A percentile compares a stretch with the other conserved stretches of the same genome.
phyloP scores from a whole-genome alignment of 1,284 basidiomycete species.

The Xerocomus minutiporus region DNA sequence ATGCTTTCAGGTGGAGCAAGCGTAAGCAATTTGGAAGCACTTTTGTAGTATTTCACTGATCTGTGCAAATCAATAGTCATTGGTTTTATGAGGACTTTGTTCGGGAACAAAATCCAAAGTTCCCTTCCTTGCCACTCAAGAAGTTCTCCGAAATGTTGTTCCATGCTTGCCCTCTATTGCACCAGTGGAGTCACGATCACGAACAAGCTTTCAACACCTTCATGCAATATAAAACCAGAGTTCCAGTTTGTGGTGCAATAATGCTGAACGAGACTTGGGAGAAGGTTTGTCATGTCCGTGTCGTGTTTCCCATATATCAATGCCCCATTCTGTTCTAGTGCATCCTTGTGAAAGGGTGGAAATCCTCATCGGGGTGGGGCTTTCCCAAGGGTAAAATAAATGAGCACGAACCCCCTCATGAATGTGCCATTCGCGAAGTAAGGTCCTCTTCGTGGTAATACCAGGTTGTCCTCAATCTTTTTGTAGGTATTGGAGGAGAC shows the following conservation, averaged over 20 bases:
- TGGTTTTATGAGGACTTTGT: slow-evolving; percentile 99
- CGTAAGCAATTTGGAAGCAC: slow-evolving; percentile 52
- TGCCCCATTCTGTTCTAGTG: slow-evolving; percentile 47
- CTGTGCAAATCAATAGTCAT: slow-evolving; percentile 55
- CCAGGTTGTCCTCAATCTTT: slow-evolving; percentile 6
- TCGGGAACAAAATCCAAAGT: slow-evolving; percentile 81
- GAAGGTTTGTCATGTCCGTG: slow-evolving; percentile 56
- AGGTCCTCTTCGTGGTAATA: slow-evolving; percentile 18
- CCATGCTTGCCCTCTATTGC: slow-evolving; percentile 73
- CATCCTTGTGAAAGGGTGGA: slow-evolving; percentile 96
- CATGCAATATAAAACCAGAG: slow-evolving; percentile 94
- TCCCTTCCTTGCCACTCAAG: slow-evolving; percentile 87
- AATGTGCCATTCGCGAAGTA: slow-evolving; percentile 90
- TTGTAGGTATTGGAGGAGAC: slow-evolving; percentile 88
- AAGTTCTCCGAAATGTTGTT: slow-evolving; percentile 95
- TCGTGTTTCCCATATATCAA: slow-evolving; percentile 6
- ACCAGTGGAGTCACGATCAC: slow-evolving; percentile 75
- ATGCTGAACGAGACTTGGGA: slow-evolving; percentile 90
- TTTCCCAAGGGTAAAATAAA: slow-evolving; percentile 99
- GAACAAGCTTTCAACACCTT: slow-evolving; percentile 79
- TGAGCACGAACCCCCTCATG: slow-evolving; percentile 77
- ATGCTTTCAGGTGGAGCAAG: slow-evolving; percentile 99
- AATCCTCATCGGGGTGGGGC: slow-evolving; percentile 93
- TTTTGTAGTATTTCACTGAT: slow-evolving; percentile 5
- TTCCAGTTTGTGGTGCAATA: slow-evolving; percentile 98